A percentile compares a stretch with the other conserved stretches of the same genome.
These are phyloP conservation scores for Fragaria nilgerrensis DNA, from an alignment of 306 rosid genomes.

Conservation along the genomic window DNA sequence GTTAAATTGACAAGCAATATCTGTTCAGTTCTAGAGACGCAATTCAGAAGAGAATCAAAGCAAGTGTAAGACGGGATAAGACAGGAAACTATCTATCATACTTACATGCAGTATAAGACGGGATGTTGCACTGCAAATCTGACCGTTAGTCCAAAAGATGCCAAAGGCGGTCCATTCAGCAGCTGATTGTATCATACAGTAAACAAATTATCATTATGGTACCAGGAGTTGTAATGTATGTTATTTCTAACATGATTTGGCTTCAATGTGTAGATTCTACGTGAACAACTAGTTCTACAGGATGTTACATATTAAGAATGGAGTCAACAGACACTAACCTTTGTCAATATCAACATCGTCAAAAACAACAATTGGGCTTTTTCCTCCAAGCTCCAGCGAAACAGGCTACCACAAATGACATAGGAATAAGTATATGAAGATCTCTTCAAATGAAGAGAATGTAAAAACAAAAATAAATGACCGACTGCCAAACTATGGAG, in stretches of 20 bases:
- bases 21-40: not conserved
- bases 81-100: constrained; percentile 4
- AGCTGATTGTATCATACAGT: constrained; percentile 56
- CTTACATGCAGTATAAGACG: constrained; percentile 90
- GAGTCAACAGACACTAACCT: constrained; percentile 57
- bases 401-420: constrained; percentile 74
- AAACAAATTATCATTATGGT: constrained; percentile 14
- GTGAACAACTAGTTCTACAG: constrained; percentile 9
- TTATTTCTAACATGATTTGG: not conserved
- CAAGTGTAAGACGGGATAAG: too few species aligned
- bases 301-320: not conserved
- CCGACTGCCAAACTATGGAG: not conserved
- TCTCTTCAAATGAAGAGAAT: constrained; percentile 15
- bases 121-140: constrained; percentile 99
- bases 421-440: constrained; percentile 13
- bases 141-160: constrained; percentile 98
- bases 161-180: constrained; percentile 93
- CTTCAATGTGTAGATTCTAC: constrained; percentile 13
- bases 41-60: not conserved
- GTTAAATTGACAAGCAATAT: not conserved
- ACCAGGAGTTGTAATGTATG: not conserved
- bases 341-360: constrained; percentile 96
- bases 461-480: not conserved
- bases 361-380: constrained; percentile 86
- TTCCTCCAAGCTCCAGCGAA: constrained; percentile 95